Evolutionary conservation across 257 asterid species (phyloP), one percentile per base, ranked within the genome.

Genomic region (Solanum megistacrolobum): DNA sequence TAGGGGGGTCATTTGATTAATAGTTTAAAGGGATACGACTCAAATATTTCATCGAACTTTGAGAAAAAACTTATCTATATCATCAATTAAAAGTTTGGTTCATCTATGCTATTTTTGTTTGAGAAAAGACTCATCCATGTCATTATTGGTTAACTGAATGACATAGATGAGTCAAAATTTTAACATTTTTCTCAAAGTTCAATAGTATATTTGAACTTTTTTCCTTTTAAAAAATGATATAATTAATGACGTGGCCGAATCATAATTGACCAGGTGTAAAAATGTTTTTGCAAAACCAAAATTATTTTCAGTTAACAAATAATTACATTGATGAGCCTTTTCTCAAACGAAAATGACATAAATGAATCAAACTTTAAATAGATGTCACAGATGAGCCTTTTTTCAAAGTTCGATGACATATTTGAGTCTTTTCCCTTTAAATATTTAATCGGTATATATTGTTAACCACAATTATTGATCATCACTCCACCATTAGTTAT

Each of bases 1-100:
- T n/a, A 65, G 32, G 7, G 32, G 7, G 7, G 16, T 23, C 21
- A 31, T 25, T 66, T 12, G 21, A 25, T 66, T 68, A 68, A 27
- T 68, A 68, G 23, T 68, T 29, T 68, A 52, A 52, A 16, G 9
- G 23, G n/a, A 48, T 5, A 5, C 0, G 20, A 13, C 58, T 46
- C 58, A 46, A 46, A 46, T 13, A 5, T 46, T 0, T 13, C 0
- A 5, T 48, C 0, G 2, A 7, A 55, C 0, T 55, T 18, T 18
- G 0, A 52, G n/a, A 6, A 2, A 52, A 48, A 0, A 0, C 0
- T 16, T 5, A 16, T 52, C 0, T 52, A 52, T 52, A 0, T 6
- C 9, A 18, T 52, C 0, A 0, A 0, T 52, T 6, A 7, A 18
- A 1, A 55, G 0, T 6, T 18, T 55, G 0, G 4, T 0, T 18